These are phyloP conservation scores for Exophiala oligosperma DNA, from an alignment of 2,329 filamentous ascomycete species.

Conservation along the genomic window DNA sequence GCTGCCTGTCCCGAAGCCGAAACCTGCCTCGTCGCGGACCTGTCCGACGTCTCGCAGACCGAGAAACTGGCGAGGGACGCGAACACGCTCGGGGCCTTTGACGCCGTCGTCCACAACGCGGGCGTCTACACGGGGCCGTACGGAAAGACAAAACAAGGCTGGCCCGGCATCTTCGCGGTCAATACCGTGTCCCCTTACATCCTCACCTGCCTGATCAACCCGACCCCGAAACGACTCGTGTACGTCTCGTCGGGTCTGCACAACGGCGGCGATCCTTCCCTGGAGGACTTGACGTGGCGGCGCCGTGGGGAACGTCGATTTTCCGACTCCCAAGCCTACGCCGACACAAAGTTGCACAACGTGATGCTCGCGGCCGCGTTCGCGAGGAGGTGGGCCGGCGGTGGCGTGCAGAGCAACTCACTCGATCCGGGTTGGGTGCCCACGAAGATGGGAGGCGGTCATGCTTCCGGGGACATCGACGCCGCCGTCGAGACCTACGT, in stretches of 20 bases:
- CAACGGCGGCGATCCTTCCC: slow-evolving; percentile 42
- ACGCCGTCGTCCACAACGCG: slow-evolving; percentile 60
- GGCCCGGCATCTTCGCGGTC: slow-evolving; percentile 54
- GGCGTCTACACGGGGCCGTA: slow-evolving; percentile 45
- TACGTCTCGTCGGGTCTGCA: slow-evolving; percentile 57
- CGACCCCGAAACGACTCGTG: slow-evolving; percentile 50
- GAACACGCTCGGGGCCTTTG: slow-evolving; percentile 52
- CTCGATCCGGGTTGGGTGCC: slow-evolving; percentile 57
- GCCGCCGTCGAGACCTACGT: slow-evolving; percentile 51
- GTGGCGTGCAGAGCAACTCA: slow-evolving; percentile 46
- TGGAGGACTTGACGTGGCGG: slow-evolving; percentile 37
- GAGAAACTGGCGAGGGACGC: slow-evolving; percentile 54
- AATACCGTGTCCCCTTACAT: slow-evolving; percentile 61
- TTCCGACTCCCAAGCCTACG: slow-evolving; percentile 47
- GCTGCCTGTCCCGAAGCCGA: slow-evolving; percentile 52
- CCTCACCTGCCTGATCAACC: slow-evolving; percentile 51
- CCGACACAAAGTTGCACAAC: slow-evolving; percentile 58
- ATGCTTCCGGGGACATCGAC: slow-evolving; percentile 50
- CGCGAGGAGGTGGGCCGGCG: slow-evolving; percentile 44
- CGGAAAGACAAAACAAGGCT: slow-evolving; percentile 46
- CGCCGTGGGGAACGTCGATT: slow-evolving; percentile 29
- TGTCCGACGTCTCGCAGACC: slow-evolving; percentile 52
- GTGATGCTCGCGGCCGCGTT: slow-evolving; percentile 58
- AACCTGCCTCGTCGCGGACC: slow-evolving; percentile 54
- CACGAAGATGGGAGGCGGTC: slow-evolving; percentile 52